Evolutionary conservation across 108 stramenopile species (phyloP), one percentile per base, ranked within the genome.

Genomic region (Pelagomonas calceolata): DNA sequence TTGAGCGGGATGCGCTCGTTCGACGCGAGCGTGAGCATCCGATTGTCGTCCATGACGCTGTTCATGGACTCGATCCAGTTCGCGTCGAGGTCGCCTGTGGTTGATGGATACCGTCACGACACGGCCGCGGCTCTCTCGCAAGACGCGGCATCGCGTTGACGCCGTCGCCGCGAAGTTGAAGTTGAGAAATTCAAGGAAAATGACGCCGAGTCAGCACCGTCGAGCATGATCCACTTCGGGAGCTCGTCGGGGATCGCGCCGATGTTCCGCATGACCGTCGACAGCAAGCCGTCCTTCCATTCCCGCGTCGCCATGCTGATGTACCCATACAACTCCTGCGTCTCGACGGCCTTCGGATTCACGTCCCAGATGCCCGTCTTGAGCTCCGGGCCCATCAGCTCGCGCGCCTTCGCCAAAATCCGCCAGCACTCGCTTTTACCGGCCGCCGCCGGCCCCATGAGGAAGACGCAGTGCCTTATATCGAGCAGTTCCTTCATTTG

Each of bases 31-130:
- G 91, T 90, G 30, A 92, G 87, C 88, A 90, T 88, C 30, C 85
- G 77, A 78, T 90, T 90, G 78, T 92, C 91, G 78, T 90, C 91
- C 88, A 92, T 89, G 39, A 92, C 87, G 10, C 86, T 85, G 77
- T 90, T 90, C 89, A 92, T 90, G 46, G 80, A 80, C 73, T 92
- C 91, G 68, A 90, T 88, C 91, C 91, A 92, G 74, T 90, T 89
- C 63, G 91, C 85, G 74, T 89, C 88, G 16, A 90, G 76, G 73
- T 92, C 91, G 31, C 91, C n/a, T n/a, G n/a, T n/a, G n/a, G n/a
- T n/a, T n/a, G n/a, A n/a, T n/a, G n/a, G n/a, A n/a, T n/a, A n/a
- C n/a, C n/a, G n/a, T n/a, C n/a, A n/a, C n/a, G n/a, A n/a, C n/a
- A n/a, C n/a, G n/a, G n/a, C n/a, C n/a, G n/a, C n/a, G n/a, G n/a